Evolutionary conservation across 345 rosid species (phyloP).

Genomic region (Arabis alpina): DNA sequence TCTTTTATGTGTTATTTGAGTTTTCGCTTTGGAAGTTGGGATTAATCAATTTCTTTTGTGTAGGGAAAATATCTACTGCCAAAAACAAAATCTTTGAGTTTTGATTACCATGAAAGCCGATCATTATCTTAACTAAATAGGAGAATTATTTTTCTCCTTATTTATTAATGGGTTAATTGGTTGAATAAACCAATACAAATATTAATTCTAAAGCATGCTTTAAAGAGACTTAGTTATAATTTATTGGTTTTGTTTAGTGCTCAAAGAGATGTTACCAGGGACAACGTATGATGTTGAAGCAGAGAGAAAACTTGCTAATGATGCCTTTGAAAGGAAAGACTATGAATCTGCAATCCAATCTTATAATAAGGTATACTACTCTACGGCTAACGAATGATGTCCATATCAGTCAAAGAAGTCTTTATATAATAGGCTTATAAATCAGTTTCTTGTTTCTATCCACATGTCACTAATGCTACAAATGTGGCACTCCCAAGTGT

Average conservation of each 20-base stretch:
- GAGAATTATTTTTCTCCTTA: too few species aligned
- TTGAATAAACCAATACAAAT: too few species aligned
- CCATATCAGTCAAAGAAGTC: neutral
- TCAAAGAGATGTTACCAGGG: slow-evolving; percentile 93
- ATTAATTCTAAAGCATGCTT: neutral
- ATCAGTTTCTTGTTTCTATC: neutral
- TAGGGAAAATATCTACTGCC: too few species aligned
- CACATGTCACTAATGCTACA: slow-evolving; percentile 74
- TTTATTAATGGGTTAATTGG: too few species aligned
- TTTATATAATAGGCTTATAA: neutral
- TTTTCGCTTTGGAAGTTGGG: too few species aligned
- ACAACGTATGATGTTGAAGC: slow-evolving; percentile 76
- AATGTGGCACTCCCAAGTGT: slow-evolving; percentile 75
- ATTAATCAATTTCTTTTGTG: too few species aligned
- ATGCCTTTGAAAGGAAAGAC: slow-evolving; percentile 79
- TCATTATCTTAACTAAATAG: too few species aligned
- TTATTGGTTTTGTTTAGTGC: slow-evolving; percentile 38
- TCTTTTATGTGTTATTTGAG: too few species aligned
- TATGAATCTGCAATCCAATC: slow-evolving; percentile 79
- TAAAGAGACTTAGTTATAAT: slow-evolving; percentile 10
- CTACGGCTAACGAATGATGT: neutral
- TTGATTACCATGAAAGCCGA: too few species aligned
- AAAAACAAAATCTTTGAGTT: too few species aligned
- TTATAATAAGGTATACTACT: slow-evolving; percentile 69
- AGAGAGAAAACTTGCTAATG: slow-evolving; percentile 77